phyloP scores from a whole-genome alignment of 108 stramenopile species.

The Nitzschia inconspicua region DNA sequence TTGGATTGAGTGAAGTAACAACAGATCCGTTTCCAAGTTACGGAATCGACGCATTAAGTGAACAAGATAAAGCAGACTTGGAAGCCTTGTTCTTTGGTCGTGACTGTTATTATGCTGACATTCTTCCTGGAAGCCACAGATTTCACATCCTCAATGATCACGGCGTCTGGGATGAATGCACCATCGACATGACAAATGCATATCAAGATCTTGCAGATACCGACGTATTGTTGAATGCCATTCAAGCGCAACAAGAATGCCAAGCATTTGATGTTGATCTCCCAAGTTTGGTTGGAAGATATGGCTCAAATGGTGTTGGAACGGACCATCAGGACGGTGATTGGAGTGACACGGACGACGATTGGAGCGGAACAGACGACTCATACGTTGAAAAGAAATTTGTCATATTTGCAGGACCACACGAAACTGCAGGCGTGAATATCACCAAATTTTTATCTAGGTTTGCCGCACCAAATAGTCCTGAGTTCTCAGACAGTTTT shows the following conservation, averaged over 20 bases:
- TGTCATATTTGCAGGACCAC: slow-evolving; percentile 26
- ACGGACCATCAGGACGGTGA: too few relatives aligned
- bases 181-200: too few relatives aligned
- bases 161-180: slow-evolving; percentile 6
- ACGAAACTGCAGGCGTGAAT: slow-evolving; percentile 8
- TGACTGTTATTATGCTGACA: slow-evolving; percentile 25
- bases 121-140: too few relatives aligned
- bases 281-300: neutral
- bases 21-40: neutral
- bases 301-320: too few relatives aligned
- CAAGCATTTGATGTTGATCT: neutral
- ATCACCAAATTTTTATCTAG: slow-evolving; percentile 13
- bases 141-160: slow-evolving; percentile 1
- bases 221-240: slow-evolving; percentile 2
- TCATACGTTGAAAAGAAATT: neutral
- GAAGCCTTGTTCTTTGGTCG: slow-evolving; percentile 11
- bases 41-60: neutral
- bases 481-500: neutral
- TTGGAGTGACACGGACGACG: too few relatives aligned
- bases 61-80: neutral
- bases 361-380: neutral
- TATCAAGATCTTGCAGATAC: neutral
- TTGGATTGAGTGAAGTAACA: neutral
- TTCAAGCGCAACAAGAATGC: slow-evolving; percentile 11
- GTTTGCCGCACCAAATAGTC: neutral